Percentiles rank a stretch among this genome's conserved stretches.
These are phyloP conservation scores for Persicaria tinctoria DNA, from an alignment of 148 eudicot genomes.

Conservation along the genomic window DNA sequence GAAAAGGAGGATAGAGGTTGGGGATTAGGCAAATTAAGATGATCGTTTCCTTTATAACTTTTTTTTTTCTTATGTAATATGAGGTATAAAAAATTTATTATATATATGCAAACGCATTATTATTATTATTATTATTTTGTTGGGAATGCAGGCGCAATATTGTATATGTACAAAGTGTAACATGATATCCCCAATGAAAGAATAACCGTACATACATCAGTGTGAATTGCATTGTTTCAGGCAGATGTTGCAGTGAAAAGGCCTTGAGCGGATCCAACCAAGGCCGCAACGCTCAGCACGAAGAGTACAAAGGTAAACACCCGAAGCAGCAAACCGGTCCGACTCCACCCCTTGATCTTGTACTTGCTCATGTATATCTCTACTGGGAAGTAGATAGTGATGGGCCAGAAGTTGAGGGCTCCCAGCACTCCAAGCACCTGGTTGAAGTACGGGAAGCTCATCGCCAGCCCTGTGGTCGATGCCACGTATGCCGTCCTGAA, in stretches of 20 bases:
- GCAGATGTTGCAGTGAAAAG: slow-evolving; percentile 44
- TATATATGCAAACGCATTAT: no score
- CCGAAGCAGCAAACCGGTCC: slow-evolving; percentile 34
- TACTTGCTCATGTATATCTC: slow-evolving; percentile 57
- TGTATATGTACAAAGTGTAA: no score
- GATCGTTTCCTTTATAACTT: no score
- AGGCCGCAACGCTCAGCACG: slow-evolving; percentile 31
- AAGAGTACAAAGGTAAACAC: slow-evolving; percentile 35
- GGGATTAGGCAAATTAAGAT: no score
- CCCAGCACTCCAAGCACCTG: slow-evolving; percentile 47
- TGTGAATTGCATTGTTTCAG: slow-evolving; percentile 7
- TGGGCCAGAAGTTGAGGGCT: slow-evolving; percentile 52
- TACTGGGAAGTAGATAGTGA: slow-evolving; percentile 63
- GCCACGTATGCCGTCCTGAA: slow-evolving; percentile 38
- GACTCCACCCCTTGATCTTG: slow-evolving; percentile 37
- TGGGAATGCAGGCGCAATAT: no score
- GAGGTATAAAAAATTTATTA: no score
- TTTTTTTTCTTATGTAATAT: no score
- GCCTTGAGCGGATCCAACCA: slow-evolving; percentile 53
- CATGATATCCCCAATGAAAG: no score
- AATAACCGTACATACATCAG: no score
- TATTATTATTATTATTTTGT: no score
- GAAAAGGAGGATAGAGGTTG: no score
- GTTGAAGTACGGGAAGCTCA: slow-evolving; percentile 48
- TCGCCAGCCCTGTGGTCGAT: slow-evolving; percentile 38